Base-by-base conservation (phyloP, 768 basidiomycete genomes). In the Boletus pseudopeckii region DNA sequence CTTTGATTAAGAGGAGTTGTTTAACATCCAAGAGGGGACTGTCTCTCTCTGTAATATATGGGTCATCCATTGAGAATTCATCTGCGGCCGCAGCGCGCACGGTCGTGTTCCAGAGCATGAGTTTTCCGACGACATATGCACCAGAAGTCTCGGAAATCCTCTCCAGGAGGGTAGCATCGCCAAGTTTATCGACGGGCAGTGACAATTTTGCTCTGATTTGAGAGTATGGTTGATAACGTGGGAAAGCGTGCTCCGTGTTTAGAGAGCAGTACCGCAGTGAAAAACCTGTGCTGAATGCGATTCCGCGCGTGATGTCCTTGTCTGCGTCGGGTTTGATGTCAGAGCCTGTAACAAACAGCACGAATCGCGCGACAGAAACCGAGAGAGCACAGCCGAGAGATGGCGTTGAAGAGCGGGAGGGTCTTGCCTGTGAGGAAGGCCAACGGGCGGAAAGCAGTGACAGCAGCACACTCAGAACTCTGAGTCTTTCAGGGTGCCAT, bases 261-360 rank as follows among this genome's bases (percentile, higher is more conserved):
- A 86, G 59, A 30, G 78, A 79, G 60, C 80, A 81, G 62, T 85
- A 85, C 51, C 83, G 77, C 8, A 82, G 43, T 3, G 80, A 77
- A 7, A 83, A 40, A 3, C 81, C 74, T 0, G 79, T 82, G 45
- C 79, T 79, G 28, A 84, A 62, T 2, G 84, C 82, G 51, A 90
- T 68, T 4, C 92, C 92, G 28, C 90, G 80, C 4, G 82, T 85
- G 13, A 90, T 73, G 42, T 82, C 82, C 50, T 80, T 68, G 37
- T 79, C 78, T 50, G 87, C 87, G 0, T 76, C 71, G 0, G 90
- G 90, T 56, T 91, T 91, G 50, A 93, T 77, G 66, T 96, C 94
- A 34, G 80, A 80, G n/a, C 86, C 82, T 7, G 90, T 88, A 47
- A 92, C 65, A 52, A 90, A 83, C 10, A 89, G 63, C 26, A 85